Evolutionary conservation across 1,139 yeast genomes (phyloP), one percentile per base, ranked within the genome.

Genomic region (Candida sp.): DNA sequence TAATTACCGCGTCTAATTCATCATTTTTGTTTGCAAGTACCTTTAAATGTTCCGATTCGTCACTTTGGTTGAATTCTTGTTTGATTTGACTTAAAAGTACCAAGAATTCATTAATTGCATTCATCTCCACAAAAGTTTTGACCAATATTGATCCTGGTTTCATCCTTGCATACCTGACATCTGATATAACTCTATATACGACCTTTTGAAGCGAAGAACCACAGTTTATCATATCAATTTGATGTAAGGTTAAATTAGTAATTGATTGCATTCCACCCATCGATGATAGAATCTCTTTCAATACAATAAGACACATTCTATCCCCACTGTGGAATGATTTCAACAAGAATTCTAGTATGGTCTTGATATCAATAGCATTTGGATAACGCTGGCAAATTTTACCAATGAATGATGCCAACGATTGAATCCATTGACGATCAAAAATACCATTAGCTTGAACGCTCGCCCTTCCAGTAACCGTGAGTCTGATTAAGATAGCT

Each of bases 381-480:
- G 79, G 73, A 53, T 82, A 80, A 7, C 68, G 61, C 45, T 73
- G 79, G 35, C 84, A 80, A 5, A 84, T 62, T 45, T 81, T 80
- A 2, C 91, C 90, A 45, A 84, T 75, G 52, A 86, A 85, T 1
- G 78, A 67, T 0, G 90, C 76, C 23, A 86, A 63, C 27, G 89
- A 82, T 56, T 84, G 95, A 33, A 89, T 77, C 98, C 98, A 93
- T 57, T 81, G 84, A 21, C 88, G 74, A 48, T 87, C 95, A 53
- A 83, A 81, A 46, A 91, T 67, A 4, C 98, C 98, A 63, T 90
- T 93, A 15, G 64, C 73, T 61, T 89, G 96, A 34, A 84, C 70
- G 23, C 84, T 75, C 3, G 80, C 68, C 61, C 96, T 72, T 9
- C 85, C 87, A 1, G 82, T 66, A 0, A 71, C 63, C 1, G 95